phyloP scores from a whole-genome alignment of 768 basidiomycete species.

The Tricholomella constricta region DNA sequence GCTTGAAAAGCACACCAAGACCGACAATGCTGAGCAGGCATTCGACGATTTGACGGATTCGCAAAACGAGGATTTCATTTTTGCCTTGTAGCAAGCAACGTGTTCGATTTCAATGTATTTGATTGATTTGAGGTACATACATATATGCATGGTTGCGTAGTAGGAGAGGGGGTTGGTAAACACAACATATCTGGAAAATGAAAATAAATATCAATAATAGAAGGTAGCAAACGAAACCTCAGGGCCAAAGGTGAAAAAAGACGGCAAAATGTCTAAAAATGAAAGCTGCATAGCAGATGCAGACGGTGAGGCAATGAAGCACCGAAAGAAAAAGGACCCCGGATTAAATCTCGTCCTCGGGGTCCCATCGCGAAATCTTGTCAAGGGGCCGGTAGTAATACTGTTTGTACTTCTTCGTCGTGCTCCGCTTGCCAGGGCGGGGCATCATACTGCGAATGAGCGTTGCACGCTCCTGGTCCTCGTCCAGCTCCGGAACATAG shows the following conservation, averaged over 20 bases:
- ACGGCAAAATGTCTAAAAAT: no score
- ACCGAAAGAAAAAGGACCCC: background rate
- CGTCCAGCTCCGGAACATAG: slow-evolving; percentile 72
- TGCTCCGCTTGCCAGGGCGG: slow-evolving; percentile 68
- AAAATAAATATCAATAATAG: background rate
- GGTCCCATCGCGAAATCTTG: slow-evolving; percentile 74
- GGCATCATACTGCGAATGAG: slow-evolving; percentile 75
- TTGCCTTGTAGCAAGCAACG: slow-evolving; percentile 22
- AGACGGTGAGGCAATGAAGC: no score
- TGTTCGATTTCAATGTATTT: no score
- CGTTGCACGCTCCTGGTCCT: slow-evolving; percentile 68
- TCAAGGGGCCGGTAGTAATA: slow-evolving; percentile 80
- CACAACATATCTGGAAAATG: background rate
- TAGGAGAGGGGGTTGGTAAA: no score
- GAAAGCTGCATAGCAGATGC: no score
- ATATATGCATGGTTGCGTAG: background rate
- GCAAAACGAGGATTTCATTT: slow-evolving; percentile 36
- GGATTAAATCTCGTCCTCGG: slow-evolving; percentile 58
- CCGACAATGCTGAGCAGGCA: slow-evolving; percentile 30
- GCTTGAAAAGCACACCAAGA: slow-evolving; percentile 29
- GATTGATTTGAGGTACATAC: no score
- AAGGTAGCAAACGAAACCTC: background rate
- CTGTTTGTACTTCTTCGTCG: slow-evolving; percentile 84
- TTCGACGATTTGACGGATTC: slow-evolving; percentile 42
- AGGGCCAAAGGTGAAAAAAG: background rate